Base-by-base conservation (phyloP, 2,329 filamentous ascomycete genomes). In the Juglanconis juglandina region DNA sequence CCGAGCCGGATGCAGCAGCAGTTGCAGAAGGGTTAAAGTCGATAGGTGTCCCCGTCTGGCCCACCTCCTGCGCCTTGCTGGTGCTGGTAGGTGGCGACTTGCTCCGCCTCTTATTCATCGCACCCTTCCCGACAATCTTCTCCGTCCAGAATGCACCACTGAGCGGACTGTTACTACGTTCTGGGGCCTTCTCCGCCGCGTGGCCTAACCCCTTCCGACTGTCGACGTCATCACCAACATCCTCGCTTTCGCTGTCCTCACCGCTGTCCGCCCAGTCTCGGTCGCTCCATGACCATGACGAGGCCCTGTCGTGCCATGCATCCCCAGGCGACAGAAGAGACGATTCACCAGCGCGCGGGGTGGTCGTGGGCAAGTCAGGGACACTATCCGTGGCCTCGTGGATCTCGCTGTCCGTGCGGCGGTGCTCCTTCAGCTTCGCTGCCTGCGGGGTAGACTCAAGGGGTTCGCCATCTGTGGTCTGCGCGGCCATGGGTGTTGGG, bases 201-300 rank as follows among this genome's bases (percentile, higher is more conserved):
- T 53, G 47, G 48, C 44, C 49, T 2, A 55, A 53, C 35, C 48
- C 51, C 52, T 58, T 57, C 34, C 24, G 34, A 53, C 60, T 58
- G 54, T 54, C 54, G 39, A 54, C 42, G 59, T 58, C 44, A 51
- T 13, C 17, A 24, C 39, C 13, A 24, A 37, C 39, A 34, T 49
- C 14, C 2, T 62, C 61, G 14, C 56, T 62, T 9, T 77, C 79
- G 68, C 73, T 80, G 60, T 80, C 78, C 48, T 76, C 73, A 46
- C 74, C 78, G 59, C 76, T 85, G 64, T 87, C 84, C 9, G 77
- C 76, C 76, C 85, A 87, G 69, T 89, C 86, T 10, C 81, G 77
- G 53, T 90, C 87, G 69, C 84, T 88, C 88, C 87, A 90, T 4
- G 79, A 80, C 57, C 46, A 82, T 77, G 3, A 32, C 24, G 46